phyloP scores from a whole-genome alignment of 192 early-diverging fungal genomes.

The Coemansia sp. region DNA sequence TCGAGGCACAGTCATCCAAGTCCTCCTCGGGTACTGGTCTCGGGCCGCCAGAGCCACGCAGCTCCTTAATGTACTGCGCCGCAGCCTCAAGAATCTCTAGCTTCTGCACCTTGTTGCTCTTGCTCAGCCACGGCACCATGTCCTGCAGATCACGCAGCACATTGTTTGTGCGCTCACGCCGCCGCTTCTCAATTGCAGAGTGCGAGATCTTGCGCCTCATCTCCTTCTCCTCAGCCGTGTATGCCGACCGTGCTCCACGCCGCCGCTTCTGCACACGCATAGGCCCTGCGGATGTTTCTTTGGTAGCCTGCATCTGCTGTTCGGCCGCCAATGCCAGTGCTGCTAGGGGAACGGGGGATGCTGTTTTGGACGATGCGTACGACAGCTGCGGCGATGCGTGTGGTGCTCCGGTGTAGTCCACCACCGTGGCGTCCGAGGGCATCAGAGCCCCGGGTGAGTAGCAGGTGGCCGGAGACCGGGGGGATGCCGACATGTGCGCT shows the following conservation, averaged over 20 bases:
- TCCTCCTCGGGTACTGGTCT: no score
- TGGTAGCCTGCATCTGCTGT: constrained; percentile 1
- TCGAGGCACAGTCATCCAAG: constrained; percentile 6
- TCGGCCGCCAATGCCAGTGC: constrained; percentile 10
- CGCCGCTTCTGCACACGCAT: constrained; percentile 7
- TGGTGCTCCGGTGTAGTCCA: neutral
- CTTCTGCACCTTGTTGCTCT: constrained; percentile 32
- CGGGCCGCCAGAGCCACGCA: constrained; percentile 9
- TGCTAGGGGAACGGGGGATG: constrained; percentile 28
- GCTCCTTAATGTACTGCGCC: constrained; percentile 28
- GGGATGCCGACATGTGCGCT: no score
- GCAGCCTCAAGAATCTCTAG: constrained; percentile 31
- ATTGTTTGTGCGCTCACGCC: constrained; percentile 82
- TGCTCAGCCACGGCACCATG: constrained; percentile 59
- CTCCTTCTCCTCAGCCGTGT: constrained; percentile 53
- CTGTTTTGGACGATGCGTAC: constrained; percentile 21
- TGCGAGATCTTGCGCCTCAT: constrained; percentile 76
- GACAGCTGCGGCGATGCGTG: constrained; percentile 18
- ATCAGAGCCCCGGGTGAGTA: neutral
- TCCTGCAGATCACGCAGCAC: constrained; percentile 72
- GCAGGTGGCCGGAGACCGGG: neutral
- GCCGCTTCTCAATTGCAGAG: constrained; percentile 75
- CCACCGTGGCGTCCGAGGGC: neutral
- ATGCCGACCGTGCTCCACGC: constrained; percentile 27
- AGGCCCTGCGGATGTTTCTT: neutral